A percentile compares a stretch with the other conserved stretches of the same genome.
These are phyloP conservation scores for Spongispora temasekensis DNA, from an alignment of 1,284 basidiomycete species.

Conservation along the genomic window DNA sequence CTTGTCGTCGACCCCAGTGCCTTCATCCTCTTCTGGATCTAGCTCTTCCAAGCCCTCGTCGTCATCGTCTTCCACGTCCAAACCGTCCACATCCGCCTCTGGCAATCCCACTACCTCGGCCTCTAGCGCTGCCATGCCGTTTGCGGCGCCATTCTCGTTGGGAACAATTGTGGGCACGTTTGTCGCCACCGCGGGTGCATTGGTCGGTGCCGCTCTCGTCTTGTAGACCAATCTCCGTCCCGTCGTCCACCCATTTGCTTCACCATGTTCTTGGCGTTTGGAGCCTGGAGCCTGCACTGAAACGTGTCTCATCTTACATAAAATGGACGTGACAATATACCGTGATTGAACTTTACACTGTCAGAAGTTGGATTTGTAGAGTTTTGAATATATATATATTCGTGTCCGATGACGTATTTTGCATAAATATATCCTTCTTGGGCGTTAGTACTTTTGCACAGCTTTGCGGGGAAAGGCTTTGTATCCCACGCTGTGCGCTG, in stretches of 20 bases:
- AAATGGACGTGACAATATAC: neutral
- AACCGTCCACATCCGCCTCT: neutral
- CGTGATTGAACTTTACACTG: neutral
- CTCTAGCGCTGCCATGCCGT: conserved; percentile 19
- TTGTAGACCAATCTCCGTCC: conserved; percentile 14
- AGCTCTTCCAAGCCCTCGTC: too few species aligned
- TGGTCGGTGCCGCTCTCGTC: conserved; percentile 29
- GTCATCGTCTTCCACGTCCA: too few species aligned
- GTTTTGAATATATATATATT: neutral
- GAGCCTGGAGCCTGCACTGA: too few species aligned
- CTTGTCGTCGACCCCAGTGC: too few species aligned
- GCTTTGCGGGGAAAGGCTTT: conserved; percentile 15
- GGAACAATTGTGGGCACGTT: conserved; percentile 23
- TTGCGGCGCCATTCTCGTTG: conserved; percentile 19
- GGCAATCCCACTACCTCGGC: neutral
- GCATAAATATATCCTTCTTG: neutral
- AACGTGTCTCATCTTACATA: conserved; percentile 4
- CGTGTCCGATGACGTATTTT: conserved; percentile 2
- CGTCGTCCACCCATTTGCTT: neutral
- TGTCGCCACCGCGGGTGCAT: conserved; percentile 26
- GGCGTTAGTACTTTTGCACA: conserved; percentile 9
- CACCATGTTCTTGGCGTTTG: neutral
- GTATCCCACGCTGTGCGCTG: neutral
- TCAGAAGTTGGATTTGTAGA: neutral
- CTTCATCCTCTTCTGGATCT: too few species aligned